Evolutionary conservation across 306 rosid genomes (phyloP).

Genomic region (Erythrophleum fordii): DNA sequence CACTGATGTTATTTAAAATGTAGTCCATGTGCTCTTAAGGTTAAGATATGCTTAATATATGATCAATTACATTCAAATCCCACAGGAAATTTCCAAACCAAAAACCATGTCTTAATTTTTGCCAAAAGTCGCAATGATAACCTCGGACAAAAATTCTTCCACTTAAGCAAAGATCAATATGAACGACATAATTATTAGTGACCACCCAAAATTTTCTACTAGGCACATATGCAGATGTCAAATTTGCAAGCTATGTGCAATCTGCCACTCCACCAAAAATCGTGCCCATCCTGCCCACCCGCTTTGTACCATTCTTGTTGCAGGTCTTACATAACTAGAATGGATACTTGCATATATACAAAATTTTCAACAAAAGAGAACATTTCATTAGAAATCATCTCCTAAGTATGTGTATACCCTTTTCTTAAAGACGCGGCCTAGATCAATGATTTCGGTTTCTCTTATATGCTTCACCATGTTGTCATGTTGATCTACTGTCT

Average conservation of each 20-base stretch:
- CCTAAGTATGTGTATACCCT: constrained; percentile 71
- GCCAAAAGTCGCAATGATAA: not conserved
- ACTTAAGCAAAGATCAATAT: not conserved
- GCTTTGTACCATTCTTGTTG: constrained; percentile 4
- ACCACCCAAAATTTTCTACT: constrained; percentile 26
- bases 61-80: not conserved
- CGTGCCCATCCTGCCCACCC: constrained; percentile 28
- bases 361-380: constrained; percentile 1
- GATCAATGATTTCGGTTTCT: constrained; percentile 71
- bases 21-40: too few relatives aligned
- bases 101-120: not conserved
- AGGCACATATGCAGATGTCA: constrained; percentile 16
- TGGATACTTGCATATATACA: constrained; percentile 30
- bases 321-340: constrained; percentile 21
- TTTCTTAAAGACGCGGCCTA: constrained; percentile 71
- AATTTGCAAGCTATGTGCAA: constrained; percentile 10
- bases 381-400: constrained; percentile 41
- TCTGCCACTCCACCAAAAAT: constrained; percentile 26
- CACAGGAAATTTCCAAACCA: not conserved
- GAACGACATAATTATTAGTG: not conserved
- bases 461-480: constrained; percentile 52
- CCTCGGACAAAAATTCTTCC: not conserved
- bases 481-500: constrained; percentile 40
- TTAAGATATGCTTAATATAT: not conserved
- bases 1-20: too few relatives aligned